A percentile compares a stretch with the other conserved stretches of the same genome.
These are phyloP conservation scores for Zarea fungicola DNA, from an alignment of 2,329 filamentous ascomycete species.

Conservation along the genomic window DNA sequence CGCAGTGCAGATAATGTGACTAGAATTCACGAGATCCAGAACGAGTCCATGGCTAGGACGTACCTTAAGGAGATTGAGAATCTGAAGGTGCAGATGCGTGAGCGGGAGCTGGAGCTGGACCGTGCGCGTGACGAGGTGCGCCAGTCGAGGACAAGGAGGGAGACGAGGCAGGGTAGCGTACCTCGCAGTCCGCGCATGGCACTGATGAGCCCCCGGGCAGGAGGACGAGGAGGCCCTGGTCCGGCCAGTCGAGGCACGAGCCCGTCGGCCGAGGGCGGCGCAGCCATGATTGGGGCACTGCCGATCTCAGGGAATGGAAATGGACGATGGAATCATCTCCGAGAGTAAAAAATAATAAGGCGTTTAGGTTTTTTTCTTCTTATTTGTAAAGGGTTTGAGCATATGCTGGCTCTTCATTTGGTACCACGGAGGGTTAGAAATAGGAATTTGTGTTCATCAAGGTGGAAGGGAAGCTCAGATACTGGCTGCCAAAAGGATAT, in stretches of 20 bases:
- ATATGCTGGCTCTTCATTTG: too few species aligned
- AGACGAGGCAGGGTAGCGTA: conserved; percentile 52
- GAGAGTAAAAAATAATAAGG: conserved; percentile 28
- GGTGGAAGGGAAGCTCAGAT: too few species aligned
- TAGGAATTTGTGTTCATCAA: too few species aligned
- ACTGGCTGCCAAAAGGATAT: too few species aligned
- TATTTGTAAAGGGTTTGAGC: too few species aligned
- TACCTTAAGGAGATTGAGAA: conserved; percentile 36
- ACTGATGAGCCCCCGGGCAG: conserved; percentile 45
- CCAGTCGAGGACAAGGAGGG: conserved; percentile 43
- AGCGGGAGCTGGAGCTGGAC: conserved; percentile 48
- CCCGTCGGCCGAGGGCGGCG: conserved; percentile 34
- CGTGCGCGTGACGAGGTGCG: conserved; percentile 44
- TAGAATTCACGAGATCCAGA: conserved; percentile 43
- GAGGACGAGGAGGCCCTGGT: conserved; percentile 20
- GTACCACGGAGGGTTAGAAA: too few species aligned
- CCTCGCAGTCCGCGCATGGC: conserved; percentile 52
- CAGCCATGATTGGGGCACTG: conserved; percentile 16
- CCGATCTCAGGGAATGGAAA: conserved; percentile 30
- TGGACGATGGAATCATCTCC: conserved; percentile 40
- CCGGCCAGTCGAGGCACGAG: conserved; percentile 46
- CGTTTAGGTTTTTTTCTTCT: too few species aligned
- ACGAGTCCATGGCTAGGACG: conserved; percentile 27
- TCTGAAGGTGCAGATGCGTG: conserved; percentile 37
- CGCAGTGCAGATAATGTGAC: conserved; percentile 41